phyloP scores from a whole-genome alignment of 139 green algal genomes.

The Tetraselmis striata region DNA sequence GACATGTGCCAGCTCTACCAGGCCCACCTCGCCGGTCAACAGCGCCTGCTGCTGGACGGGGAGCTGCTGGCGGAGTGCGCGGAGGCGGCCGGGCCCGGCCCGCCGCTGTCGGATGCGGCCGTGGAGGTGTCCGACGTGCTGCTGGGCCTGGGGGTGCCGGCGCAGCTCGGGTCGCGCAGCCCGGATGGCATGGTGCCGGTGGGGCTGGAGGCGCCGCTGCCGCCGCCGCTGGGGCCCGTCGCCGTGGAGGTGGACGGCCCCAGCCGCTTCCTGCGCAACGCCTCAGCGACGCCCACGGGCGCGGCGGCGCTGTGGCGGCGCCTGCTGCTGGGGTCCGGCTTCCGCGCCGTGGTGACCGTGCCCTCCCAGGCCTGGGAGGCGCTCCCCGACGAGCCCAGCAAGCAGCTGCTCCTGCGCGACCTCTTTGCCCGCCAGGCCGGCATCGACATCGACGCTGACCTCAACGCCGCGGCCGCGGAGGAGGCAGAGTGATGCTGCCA shows the following conservation, averaged over 20 bases:
- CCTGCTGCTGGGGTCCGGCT: background rate
- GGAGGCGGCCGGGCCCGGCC: background rate
- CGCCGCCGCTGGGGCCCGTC: too few species aligned
- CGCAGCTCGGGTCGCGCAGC: background rate
- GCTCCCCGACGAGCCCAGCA: background rate
- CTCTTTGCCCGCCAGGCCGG: background rate
- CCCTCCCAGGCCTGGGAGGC: background rate
- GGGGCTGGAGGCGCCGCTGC: too few species aligned
- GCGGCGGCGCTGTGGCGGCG: background rate
- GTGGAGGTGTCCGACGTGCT: background rate
- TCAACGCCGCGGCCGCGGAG: too few species aligned
- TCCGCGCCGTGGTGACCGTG: background rate
- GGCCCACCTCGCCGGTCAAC: background rate
- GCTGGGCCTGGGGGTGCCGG: background rate
- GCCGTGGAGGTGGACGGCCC: background rate
- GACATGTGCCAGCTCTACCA: background rate
- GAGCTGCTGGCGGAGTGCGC: background rate
- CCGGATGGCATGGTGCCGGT: background rate
- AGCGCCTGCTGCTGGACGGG: background rate
- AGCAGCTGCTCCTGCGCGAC: background rate
- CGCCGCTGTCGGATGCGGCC: background rate
- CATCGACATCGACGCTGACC: background rate
- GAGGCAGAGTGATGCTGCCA: too few species aligned
- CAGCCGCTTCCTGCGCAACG: background rate
- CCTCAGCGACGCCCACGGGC: background rate